These are phyloP conservation scores for Malus fusca DNA, from an alignment of 306 rosid genomes.

Conservation along the genomic window DNA sequence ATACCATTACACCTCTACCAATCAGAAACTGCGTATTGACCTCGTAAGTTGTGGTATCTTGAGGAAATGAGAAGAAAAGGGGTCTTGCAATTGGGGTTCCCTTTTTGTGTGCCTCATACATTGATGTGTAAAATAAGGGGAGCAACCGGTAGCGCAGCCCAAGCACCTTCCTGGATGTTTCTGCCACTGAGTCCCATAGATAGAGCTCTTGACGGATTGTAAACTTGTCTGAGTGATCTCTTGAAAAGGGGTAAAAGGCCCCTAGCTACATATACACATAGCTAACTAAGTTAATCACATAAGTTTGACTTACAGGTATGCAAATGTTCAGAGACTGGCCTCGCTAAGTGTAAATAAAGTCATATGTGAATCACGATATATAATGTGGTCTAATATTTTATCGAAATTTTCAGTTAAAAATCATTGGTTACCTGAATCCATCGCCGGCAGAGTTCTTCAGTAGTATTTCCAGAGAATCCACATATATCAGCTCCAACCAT, in stretches of 20 bases:
- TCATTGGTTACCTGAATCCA: slow-evolving; percentile 77
- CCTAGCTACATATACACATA: slow-evolving; percentile 49
- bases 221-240: slow-evolving; percentile 58
- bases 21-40: slow-evolving; percentile 69
- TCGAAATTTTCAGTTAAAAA: background rate
- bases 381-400: background rate
- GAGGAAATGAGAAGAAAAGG: slow-evolving; percentile 85
- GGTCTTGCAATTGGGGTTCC: slow-evolving; percentile 87
- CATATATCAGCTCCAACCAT: slow-evolving; percentile 97
- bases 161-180: slow-evolving; percentile 69
- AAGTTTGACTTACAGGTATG: background rate
- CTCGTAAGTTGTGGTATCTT: slow-evolving; percentile 52
- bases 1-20: slow-evolving; percentile 65
- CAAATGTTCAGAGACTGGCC: too few relatives aligned
- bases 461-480: slow-evolving; percentile 61
- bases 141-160: slow-evolving; percentile 78
- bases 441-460: slow-evolving; percentile 77
- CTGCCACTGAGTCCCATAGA: slow-evolving; percentile 83
- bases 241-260: slow-evolving; percentile 82
- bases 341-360: too few relatives aligned
- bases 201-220: slow-evolving; percentile 68
- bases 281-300: background rate
- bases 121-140: slow-evolving; percentile 73
- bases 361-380: background rate
- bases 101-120: slow-evolving; percentile 60